Conservation (phyloP, 2,329 filamentous ascomycete species). For the Scortechinia acanthostroma region DNA sequence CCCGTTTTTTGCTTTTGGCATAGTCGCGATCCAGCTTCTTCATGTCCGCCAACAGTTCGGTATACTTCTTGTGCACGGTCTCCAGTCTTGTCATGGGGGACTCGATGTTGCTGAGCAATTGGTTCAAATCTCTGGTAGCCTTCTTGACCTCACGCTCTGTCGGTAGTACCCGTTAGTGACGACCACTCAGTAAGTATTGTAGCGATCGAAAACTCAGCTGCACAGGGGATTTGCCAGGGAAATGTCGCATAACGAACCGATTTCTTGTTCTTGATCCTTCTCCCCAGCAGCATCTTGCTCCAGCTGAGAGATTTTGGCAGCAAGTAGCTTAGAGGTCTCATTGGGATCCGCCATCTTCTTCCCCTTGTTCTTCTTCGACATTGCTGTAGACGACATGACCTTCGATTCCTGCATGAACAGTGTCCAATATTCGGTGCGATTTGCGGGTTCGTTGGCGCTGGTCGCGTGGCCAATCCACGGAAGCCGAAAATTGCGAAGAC, state of each 20-base stretch:
- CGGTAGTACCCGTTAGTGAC: neutral
- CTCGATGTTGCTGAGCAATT: constrained; percentile 84
- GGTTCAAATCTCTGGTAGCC: constrained; percentile 82
- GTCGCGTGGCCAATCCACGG: constrained; percentile 1
- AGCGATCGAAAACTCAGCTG: neutral
- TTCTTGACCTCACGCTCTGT: constrained; percentile 83
- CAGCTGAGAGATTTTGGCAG: constrained; percentile 88
- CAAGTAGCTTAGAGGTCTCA: constrained; percentile 84
- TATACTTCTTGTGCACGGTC: constrained; percentile 81
- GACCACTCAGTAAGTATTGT: too few relatives aligned
- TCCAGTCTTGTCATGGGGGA: constrained; percentile 81
- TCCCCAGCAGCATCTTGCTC: constrained; percentile 89
- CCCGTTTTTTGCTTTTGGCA: constrained; percentile 89
- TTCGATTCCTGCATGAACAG: too few relatives aligned
- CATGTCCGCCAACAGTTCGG: constrained; percentile 87
- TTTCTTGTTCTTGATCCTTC: constrained; percentile 92
- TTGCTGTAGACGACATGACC: neutral
- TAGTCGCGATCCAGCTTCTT: constrained; percentile 91
- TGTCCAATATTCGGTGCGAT: neutral
- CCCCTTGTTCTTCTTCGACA: constrained; percentile 2
- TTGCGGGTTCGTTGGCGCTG: neutral
- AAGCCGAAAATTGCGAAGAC: neutral
- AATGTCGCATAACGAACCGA: constrained; percentile 33
- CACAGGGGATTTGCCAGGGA: too few relatives aligned
- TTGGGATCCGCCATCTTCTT: constrained; percentile 50